phyloP scores from a whole-genome alignment of 345 rosid species.

The Eucalyptus virginea region DNA sequence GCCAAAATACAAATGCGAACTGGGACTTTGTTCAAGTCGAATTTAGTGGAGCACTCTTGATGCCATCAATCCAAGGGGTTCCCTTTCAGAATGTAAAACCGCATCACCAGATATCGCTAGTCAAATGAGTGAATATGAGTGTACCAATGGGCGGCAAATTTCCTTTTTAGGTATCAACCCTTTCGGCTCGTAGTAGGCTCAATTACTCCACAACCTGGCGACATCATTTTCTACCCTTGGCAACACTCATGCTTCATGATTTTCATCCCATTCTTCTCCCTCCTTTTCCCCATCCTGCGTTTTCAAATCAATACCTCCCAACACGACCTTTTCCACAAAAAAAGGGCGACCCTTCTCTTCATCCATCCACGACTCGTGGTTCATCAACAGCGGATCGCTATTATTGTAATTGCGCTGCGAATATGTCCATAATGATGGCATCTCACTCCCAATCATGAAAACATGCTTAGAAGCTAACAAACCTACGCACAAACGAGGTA shows the following conservation, averaged over 20 bases:
- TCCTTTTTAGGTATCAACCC: neutral
- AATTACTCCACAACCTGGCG: neutral
- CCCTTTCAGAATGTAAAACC: neutral
- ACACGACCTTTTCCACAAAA: neutral
- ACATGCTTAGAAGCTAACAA: slow-evolving; percentile 88
- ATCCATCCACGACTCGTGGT: neutral
- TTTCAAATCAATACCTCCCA: neutral
- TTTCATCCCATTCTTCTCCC: neutral
- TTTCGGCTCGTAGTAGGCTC: neutral
- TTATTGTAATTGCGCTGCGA: neutral
- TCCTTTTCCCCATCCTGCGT: neutral
- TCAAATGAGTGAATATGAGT: neutral
- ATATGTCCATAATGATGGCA: slow-evolving; percentile 12
- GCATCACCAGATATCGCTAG: neutral
- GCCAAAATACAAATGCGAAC: neutral
- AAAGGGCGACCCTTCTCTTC: neutral
- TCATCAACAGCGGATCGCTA: neutral
- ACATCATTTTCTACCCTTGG: neutral
- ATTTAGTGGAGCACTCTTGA: neutral
- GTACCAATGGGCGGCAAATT: neutral
- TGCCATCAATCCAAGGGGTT: neutral
- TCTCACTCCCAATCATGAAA: slow-evolving; percentile 45
- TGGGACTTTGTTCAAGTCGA: neutral
- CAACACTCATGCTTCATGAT: neutral
- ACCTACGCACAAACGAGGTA: neutral